Base-by-base conservation (phyloP, 1,284 basidiomycete species). In the Apiotrichum porosum region DNA sequence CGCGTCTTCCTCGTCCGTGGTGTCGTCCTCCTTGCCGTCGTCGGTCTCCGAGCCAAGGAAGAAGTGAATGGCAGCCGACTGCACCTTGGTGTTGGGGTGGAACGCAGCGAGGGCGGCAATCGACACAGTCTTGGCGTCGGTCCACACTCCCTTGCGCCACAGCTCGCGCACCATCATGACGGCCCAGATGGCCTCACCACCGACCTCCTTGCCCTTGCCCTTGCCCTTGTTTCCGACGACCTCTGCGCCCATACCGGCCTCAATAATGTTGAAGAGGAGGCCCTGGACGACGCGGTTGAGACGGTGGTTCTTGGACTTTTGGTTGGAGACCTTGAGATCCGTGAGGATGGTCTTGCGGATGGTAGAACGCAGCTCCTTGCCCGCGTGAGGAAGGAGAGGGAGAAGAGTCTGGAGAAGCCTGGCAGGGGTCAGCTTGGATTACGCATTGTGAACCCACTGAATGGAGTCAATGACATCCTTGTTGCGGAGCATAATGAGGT, bases 101-200 rank as follows among this genome's bases (percentile, higher is more conserved):
- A 93, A 90, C 66, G 89, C 94, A 1, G 89, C 94, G 30, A 93
- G 78, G 0, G 90, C 83, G 47, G 97, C 80, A 60, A 99, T 94
- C 6, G 93, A 85, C 6, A 98, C 92, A 0, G 92, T 83, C 76
- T 97, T 97, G 3, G 84, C 81, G 68, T 98, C 95, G 47, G 81
- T 85, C 92, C 94, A 99, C 33, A 95, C 83, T 30, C 84, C 83
- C 74, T 94, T 97, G 61, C 81, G 82, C 95, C 94, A 98, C 22
- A 98, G 77, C 63, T 98, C 93, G 65, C 89, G 87, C 14, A 93
- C 89, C 45, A 98, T 75, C 41, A 94, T 86, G 37, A 98, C 85
- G 2, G 95, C 94, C 94, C 95, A 98, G 81, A 97, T 87, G 2
- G 94, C 93, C 65, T 97, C 94, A 32, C 88, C 86, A 8, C 83